Evolutionary conservation across 2,329 filamentous ascomycete genomes (phyloP).

Genomic region (Diaporthe vexans): DNA sequence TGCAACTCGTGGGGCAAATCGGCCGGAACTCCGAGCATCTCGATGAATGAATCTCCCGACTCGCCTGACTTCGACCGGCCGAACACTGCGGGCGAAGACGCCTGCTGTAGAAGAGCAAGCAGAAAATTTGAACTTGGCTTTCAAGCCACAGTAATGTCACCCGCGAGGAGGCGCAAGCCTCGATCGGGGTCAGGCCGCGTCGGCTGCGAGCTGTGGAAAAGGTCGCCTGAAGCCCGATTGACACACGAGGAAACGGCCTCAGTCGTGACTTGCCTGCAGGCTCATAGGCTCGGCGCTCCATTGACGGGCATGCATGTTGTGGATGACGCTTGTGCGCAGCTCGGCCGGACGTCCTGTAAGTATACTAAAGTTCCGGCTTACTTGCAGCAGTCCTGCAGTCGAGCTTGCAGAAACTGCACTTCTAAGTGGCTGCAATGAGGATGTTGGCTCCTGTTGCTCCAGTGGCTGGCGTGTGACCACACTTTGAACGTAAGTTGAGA

Average conservation of each 20-base stretch:
- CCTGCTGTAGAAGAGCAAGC: conserved; percentile 4
- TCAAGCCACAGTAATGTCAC: conserved; percentile 19
- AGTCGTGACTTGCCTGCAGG: conserved; percentile 8
- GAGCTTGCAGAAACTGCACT: conserved; percentile 31
- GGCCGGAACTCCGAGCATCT: conserved; percentile 30
- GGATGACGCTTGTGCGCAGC: conserved; percentile 37
- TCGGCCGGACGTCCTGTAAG: conserved; percentile 35
- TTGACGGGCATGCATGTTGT: conserved; percentile 37
- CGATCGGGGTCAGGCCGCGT: conserved; percentile 13
- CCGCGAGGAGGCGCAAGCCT: neutral
- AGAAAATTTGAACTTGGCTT: conserved; percentile 9
- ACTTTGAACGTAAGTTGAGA: conserved; percentile 3
- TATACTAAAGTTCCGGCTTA: conserved; percentile 38
- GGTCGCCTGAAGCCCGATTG: neutral
- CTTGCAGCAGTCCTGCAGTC: conserved; percentile 40
- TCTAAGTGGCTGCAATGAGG: conserved; percentile 32
- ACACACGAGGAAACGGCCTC: neutral
- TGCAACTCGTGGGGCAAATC: conserved; percentile 23
- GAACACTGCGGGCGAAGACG: conserved; percentile 10
- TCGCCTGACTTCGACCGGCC: neutral
- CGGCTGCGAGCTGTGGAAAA: neutral
- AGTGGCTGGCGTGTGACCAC: conserved; percentile 29
- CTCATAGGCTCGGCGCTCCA: conserved; percentile 34
- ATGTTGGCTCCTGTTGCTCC: conserved; percentile 8
- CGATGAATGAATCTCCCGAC: neutral